Evolutionary conservation across 345 rosid genomes (phyloP).

Genomic region (Limnanthes douglasii): DNA sequence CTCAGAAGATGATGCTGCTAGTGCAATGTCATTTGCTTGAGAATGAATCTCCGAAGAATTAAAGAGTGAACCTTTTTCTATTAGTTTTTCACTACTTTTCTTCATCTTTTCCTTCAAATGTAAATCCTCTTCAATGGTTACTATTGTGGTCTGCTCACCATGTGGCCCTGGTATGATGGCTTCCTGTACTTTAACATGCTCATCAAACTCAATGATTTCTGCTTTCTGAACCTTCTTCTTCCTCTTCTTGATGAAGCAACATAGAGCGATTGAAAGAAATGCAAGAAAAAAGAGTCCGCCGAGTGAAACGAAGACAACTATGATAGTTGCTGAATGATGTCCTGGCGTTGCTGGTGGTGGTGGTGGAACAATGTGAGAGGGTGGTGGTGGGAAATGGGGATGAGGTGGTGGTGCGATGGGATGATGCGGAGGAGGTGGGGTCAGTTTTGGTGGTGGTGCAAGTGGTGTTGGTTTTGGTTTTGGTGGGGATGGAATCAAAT

Average conservation of each 20-base stretch:
- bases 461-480: slow-evolving; percentile 7
- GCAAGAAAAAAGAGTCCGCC: slow-evolving; percentile 50
- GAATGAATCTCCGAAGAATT: too few species aligned
- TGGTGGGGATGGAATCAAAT: background rate
- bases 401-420: slow-evolving; percentile 24
- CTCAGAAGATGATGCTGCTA: too few species aligned
- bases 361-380: slow-evolving; percentile 33
- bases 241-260: slow-evolving; percentile 34
- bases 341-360: slow-evolving; percentile 28
- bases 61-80: too few species aligned
- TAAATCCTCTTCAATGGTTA: slow-evolving; percentile 37
- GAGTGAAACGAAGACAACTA: slow-evolving; percentile 39
- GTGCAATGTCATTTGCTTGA: too few species aligned
- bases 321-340: slow-evolving; percentile 32
- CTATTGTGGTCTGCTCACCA: slow-evolving; percentile 20
- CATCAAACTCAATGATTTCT: slow-evolving; percentile 25
- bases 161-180: slow-evolving; percentile 30
- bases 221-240: slow-evolving; percentile 19
- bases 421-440: slow-evolving; percentile 14
- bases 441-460: slow-evolving; percentile 7
- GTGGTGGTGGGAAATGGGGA: slow-evolving; percentile 22
- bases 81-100: too few species aligned
- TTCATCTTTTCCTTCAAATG: slow-evolving; percentile 26
- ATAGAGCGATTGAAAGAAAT: slow-evolving; percentile 42
- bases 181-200: slow-evolving; percentile 39